phyloP scores from a whole-genome alignment of 164 flowering plant species.

The Nymphaea colorata region DNA sequence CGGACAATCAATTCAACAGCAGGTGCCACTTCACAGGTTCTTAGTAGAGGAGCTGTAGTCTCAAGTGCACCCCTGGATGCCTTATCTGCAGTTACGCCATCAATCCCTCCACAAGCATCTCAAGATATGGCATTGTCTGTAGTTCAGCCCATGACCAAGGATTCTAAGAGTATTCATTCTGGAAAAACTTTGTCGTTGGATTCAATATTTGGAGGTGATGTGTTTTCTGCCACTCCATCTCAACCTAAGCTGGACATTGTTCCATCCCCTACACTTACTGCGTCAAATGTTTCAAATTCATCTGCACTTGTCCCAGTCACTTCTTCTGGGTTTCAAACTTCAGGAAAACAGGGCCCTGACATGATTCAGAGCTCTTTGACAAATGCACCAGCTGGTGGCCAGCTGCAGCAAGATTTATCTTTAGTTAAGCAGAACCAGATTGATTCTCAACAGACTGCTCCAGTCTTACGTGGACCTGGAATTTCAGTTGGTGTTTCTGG shows the following conservation, averaged over 20 bases:
- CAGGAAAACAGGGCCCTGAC: constrained; percentile 24
- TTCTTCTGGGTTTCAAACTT: constrained; percentile 28
- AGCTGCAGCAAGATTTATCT: neutral
- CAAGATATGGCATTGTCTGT: constrained; percentile 15
- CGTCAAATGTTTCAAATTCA: constrained; percentile 25
- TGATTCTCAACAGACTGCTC: constrained; percentile 42
- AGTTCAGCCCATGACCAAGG: constrained; percentile 26
- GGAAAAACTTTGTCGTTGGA: constrained; percentile 62
- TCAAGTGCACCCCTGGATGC: constrained; percentile 2
- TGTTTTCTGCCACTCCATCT: constrained; percentile 43
- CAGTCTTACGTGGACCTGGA: constrained; percentile 23
- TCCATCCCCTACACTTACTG: constrained; percentile 19
- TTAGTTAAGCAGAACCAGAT: constrained; percentile 32
- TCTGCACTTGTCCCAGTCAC: constrained; percentile 36
- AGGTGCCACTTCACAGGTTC: constrained; percentile 27
- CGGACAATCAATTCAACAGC: constrained; percentile 20
- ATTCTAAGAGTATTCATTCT: constrained; percentile 34
- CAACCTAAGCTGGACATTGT: constrained; percentile 27
- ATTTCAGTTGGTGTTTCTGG: constrained; percentile 31
- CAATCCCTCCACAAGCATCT: constrained; percentile 26
- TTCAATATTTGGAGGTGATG: constrained; percentile 52
- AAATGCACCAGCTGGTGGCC: neutral
- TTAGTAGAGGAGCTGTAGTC: constrained; percentile 24
- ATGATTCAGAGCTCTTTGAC: neutral
- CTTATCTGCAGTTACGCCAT: constrained; percentile 12